Conservation (phyloP, 768 basidiomycete species). For the Paxillus rubicundulus region DNA sequence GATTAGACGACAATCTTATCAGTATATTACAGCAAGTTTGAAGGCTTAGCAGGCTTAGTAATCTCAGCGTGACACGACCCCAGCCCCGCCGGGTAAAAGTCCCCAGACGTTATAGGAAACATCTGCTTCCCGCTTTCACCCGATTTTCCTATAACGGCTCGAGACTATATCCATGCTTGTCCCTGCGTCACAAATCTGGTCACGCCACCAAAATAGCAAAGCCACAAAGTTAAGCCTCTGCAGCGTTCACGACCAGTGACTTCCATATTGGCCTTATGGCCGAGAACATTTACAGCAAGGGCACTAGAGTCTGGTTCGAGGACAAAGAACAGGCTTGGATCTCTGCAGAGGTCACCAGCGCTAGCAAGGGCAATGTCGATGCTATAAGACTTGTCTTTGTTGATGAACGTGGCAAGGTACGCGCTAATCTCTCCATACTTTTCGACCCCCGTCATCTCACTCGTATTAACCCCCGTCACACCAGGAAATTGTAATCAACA, state of each 20-base stretch:
- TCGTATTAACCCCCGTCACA: not conserved
- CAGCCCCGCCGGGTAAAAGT: no score
- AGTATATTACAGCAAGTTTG: no score
- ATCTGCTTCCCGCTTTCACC: no score
- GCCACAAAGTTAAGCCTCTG: not conserved
- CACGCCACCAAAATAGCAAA: conserved; percentile 19
- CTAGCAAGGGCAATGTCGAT: conserved; percentile 65
- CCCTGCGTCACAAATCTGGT: not conserved
- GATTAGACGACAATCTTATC: no score
- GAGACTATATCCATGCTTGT: no score
- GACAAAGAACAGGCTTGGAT: conserved; percentile 96
- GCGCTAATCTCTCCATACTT: conserved; percentile 13
- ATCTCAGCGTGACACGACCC: no score
- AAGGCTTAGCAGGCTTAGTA: no score
- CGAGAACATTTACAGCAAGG: conserved; percentile 90
- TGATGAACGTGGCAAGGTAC: conserved; percentile 91
- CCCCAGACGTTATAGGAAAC: no score
- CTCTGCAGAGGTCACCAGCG: conserved; percentile 76
- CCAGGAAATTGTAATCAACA: conserved; percentile 78
- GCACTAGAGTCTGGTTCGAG: conserved; percentile 88
- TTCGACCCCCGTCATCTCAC: conserved; percentile 1
- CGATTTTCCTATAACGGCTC: no score
- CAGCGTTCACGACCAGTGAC: conserved; percentile 14
- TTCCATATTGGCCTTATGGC: conserved; percentile 54
- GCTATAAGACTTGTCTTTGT: conserved; percentile 79